Evolutionary conservation across 2,329 filamentous ascomycete species (phyloP).

Genomic region (Thelonectria discophora): DNA sequence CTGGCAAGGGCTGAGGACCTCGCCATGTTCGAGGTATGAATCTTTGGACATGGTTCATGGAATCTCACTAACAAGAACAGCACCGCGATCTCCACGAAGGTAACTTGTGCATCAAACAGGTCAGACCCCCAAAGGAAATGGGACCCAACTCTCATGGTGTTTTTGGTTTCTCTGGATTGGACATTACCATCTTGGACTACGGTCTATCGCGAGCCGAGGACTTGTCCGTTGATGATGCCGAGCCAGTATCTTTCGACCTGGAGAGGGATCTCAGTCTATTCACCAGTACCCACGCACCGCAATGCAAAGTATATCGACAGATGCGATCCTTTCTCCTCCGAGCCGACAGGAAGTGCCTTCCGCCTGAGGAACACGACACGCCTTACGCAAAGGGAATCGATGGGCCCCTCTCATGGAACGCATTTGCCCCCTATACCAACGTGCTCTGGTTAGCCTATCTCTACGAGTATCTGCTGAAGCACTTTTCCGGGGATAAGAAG

Average conservation of each 20-base stretch:
- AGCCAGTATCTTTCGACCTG: conserved; percentile 64
- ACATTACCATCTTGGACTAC: conserved; percentile 73
- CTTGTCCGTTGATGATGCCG: conserved; percentile 46
- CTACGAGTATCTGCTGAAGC: conserved; percentile 60
- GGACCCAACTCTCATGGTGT: conserved; percentile 46
- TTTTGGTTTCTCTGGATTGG: conserved; percentile 68
- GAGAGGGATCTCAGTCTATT: conserved; percentile 69
- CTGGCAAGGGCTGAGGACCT: conserved; percentile 67
- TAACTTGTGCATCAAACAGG: conserved; percentile 66
- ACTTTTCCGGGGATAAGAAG: conserved; percentile 58
- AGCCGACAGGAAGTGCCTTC: conserved; percentile 60
- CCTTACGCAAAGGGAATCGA: conserved; percentile 58
- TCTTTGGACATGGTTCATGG: background rate
- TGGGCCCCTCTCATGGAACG: conserved; percentile 63
- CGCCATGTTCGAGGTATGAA: conserved; percentile 66
- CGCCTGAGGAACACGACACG: conserved; percentile 55
- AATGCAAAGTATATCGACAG: conserved; percentile 69
- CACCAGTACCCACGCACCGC: conserved; percentile 65
- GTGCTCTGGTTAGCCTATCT: conserved; percentile 72
- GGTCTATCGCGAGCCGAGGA: conserved; percentile 68
- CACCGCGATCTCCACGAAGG: conserved; percentile 73
- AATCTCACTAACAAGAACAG: conserved; percentile 46
- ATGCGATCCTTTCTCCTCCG: conserved; percentile 67
- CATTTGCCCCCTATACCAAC: conserved; percentile 68
- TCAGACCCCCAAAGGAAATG: conserved; percentile 46